Evolutionary conservation across 164 flowering plant species (phyloP), one percentile per base, ranked within the genome.

Genomic region (Berberis vulgaris): DNA sequence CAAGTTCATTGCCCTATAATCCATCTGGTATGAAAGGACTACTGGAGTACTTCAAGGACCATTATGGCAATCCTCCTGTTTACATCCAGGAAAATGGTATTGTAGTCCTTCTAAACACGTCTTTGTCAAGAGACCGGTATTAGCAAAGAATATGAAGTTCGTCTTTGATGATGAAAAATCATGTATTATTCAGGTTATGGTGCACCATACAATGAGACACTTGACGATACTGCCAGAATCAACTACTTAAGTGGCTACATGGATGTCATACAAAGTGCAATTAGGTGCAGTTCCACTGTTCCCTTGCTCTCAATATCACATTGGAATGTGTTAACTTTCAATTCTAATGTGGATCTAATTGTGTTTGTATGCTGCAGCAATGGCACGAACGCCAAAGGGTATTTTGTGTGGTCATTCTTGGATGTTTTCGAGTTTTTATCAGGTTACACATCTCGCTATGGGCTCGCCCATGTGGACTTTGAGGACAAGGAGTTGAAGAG

Each of bases 331-430:
- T 5, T 8, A 40, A 46, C 5, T 26, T 40, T 41, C n/a, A 40
- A 40, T n/a, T 39, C 11, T 4, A 2, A 10, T 52, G n/a, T 6
- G 41, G 2, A 42, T 5, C 13, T 2, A 45, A 10, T 59, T 52
- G 5, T 61, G 40, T 59, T 54, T 13, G 41, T n/a, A 11, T 50
- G 49, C 2, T 72, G 47, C 44, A 82, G 85, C 72, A 76, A 74
- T 60, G 85, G 85, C 64, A 72, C 84, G 45, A 77, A 82, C 47
- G 8, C 71, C 2, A 81, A 67, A 70, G 84, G 83, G 26, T 83
- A 79, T 66, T 72, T 83, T 45, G 12, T 58, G 38, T 83, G 84
- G 87, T 81, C 87, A 9, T 76, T 83, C 73, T 41, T 82, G 11
- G 86, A 82, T 64, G 57, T 74, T 11, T 76, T 76, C 26, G 89